Conservation (phyloP, 768 basidiomycete genomes). For the Leccinum rimulosum region DNA sequence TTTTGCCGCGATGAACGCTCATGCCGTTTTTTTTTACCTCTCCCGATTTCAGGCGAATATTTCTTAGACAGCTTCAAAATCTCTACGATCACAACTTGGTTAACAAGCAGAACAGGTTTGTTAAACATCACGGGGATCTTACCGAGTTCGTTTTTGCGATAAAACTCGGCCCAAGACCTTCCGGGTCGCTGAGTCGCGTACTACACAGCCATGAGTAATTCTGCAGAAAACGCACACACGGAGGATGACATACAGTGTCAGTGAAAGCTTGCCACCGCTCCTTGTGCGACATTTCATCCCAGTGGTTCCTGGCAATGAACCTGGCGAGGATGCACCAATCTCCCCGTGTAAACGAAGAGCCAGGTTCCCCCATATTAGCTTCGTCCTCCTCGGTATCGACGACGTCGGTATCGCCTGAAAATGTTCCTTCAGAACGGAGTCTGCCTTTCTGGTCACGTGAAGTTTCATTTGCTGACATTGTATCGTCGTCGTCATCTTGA, state of each 20-base stretch:
- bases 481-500: conserved; percentile 18
- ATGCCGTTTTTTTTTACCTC: conserved; percentile 16
- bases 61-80: conserved; percentile 26
- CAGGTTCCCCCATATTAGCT: conserved; percentile 49
- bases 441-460: conserved; percentile 18
- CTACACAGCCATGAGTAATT: conserved; percentile 32
- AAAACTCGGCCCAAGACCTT: conserved; percentile 63
- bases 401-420: conserved; percentile 16
- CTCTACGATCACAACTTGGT: conserved; percentile 14
- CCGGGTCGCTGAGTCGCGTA: conserved; percentile 45
- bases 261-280: conserved; percentile 58
- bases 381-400: conserved; percentile 29
- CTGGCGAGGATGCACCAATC: conserved; percentile 60
- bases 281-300: conserved; percentile 37
- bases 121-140: conserved; percentile 14
- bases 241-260: conserved; percentile 41
- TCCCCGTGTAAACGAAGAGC: conserved; percentile 53
- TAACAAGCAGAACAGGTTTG: background rate
- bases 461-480: conserved; percentile 17
- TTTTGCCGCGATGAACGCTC: conserved; percentile 25
- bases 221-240: background rate
- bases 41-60: conserved; percentile 20
- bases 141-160: conserved; percentile 52
- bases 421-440: conserved; percentile 21
- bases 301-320: conserved; percentile 52